A percentile compares a stretch with the other conserved stretches of the same genome.
These are phyloP conservation scores for Botryosphaeria dothidea DNA, from an alignment of 2,329 filamentous ascomycete species.

Conservation along the genomic window DNA sequence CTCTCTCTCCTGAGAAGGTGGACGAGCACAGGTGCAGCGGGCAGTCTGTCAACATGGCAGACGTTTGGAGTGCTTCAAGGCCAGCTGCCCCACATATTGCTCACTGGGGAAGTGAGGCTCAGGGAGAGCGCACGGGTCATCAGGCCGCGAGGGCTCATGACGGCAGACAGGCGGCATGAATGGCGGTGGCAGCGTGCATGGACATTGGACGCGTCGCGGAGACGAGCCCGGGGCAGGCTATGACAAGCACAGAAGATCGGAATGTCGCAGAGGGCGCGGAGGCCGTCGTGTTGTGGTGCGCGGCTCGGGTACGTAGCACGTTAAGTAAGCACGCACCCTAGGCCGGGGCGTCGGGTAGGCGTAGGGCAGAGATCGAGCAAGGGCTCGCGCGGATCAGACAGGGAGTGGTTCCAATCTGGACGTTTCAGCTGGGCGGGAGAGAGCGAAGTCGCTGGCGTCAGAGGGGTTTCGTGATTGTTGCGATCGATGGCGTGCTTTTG, in stretches of 20 bases:
- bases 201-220: background rate
- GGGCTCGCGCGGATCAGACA: constrained; percentile 3
- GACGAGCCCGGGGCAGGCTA: too few species aligned
- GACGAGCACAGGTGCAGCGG: background rate
- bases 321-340: background rate
- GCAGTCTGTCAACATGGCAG: background rate
- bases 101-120: constrained; percentile 8
- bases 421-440: background rate
- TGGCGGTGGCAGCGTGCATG: background rate
- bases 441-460: background rate
- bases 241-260: background rate
- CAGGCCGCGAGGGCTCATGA: background rate
- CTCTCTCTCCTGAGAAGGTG: background rate
- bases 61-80: constrained; percentile 13
- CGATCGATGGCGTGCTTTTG: constrained; percentile 9
- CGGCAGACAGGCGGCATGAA: background rate
- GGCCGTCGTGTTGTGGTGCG: constrained; percentile 5
- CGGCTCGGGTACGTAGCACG: constrained; percentile 2
- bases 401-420: background rate
- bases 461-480: constrained; percentile 1
- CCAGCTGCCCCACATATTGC: constrained; percentile 18
- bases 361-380: constrained; percentile 11
- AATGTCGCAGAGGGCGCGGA: constrained; percentile 12
- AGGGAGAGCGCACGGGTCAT: constrained; percentile 8
- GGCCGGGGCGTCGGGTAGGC: constrained; percentile 4